Evolutionary conservation across 2,329 filamentous ascomycete genomes (phyloP), one percentile per base, ranked within the genome.

Genomic region (Pseudogymnoascus verrucosus): DNA sequence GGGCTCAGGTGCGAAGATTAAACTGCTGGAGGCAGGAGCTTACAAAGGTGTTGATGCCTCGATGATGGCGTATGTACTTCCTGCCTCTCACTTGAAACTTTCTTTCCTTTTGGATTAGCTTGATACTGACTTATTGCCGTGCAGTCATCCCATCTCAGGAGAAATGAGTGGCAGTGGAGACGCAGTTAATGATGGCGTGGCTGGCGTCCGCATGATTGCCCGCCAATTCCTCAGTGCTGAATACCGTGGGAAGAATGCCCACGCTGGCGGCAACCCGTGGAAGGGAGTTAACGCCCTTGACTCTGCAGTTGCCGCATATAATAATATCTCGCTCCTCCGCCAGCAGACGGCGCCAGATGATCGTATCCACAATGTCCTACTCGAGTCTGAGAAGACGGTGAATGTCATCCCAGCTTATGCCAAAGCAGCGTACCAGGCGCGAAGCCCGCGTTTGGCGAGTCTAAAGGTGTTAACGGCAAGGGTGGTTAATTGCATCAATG

Each of bases 271-370:
- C 2, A 79, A 76, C n/a, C 84, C 83, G 0, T 86, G 83, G 83
- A 76, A 82, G 4, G 84, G 84, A 0, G 77, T 82, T 67, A 86
- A 87, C 68, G 84, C 84, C 0, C 77, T 86, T 0, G 84, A 87
- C 67, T 83, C 83, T 0, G 69, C 84, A 21, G 75, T 86, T 2
- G 75, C 77, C 0, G 78, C 76, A 0, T 82, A 82, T 67, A 79
- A 78, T 62, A 75, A 74, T 47, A 71, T 86, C 3, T 78, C 80
- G 0, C 75, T 82, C 0, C 74, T 86, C 5, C 78, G 84, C 0
- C 83, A 86, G 70, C 84, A 86, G 69, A 77, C 82, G 3, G 76
- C 78, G 66, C 80, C 83, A 0, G 78, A 79, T 3, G 79, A 80
- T 63, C 72, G 79, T 5, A 77, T 82, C 66, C 73, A 66, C 21